Evolutionary conservation across 2,329 filamentous ascomycete genomes (phyloP).

Genomic region (Bipolaris oryzae): DNA sequence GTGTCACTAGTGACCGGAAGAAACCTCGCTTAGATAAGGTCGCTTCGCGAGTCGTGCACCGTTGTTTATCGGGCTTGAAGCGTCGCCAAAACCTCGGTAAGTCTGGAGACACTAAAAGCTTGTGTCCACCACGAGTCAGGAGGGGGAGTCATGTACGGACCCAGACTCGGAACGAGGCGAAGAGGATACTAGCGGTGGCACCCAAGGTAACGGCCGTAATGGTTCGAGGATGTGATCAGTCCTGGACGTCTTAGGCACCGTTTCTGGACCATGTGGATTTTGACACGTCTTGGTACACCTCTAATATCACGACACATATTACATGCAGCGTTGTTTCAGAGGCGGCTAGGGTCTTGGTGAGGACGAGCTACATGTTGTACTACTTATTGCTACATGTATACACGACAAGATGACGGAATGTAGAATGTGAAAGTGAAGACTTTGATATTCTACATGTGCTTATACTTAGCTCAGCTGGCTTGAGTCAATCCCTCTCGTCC

Average conservation of each 20-base stretch:
- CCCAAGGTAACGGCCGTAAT: background rate
- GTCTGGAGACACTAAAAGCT: background rate
- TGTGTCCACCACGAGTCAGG: background rate
- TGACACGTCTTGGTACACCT: background rate
- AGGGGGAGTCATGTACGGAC: background rate
- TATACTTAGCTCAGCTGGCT: background rate
- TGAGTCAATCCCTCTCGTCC: background rate
- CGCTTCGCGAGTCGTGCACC: background rate
- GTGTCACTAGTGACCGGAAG: background rate
- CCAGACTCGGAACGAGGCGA: background rate
- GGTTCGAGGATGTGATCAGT: background rate
- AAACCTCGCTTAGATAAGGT: background rate
- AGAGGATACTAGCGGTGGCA: background rate
- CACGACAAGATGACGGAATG: background rate
- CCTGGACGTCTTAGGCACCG: background rate
- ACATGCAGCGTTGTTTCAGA: background rate
- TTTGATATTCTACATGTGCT: background rate
- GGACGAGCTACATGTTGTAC: background rate
- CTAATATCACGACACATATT: background rate
- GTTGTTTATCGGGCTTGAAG: background rate
- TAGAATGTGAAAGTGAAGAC: too few relatives aligned
- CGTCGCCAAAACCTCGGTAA: background rate
- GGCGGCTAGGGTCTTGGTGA: background rate
- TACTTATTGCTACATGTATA: background rate
- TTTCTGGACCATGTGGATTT: background rate